These are phyloP conservation scores for Starmera dryadoides DNA, from an alignment of 805 yeast genomes.

Conservation along the genomic window DNA sequence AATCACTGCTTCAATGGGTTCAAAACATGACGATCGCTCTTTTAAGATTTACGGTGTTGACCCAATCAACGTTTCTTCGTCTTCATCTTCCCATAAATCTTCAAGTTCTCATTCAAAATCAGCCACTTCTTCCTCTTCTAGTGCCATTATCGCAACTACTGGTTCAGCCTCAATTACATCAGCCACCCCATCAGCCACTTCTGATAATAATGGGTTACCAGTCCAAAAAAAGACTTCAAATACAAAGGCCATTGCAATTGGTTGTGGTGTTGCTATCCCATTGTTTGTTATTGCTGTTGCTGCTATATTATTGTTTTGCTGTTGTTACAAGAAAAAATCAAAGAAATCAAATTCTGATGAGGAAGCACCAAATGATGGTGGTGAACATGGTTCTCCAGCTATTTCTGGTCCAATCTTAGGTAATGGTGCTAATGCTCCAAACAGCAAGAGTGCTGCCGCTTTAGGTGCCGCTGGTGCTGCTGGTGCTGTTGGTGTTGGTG, in stretches of 20 bases:
- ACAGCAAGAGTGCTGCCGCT: neutral
- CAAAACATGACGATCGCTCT: conserved; percentile 29
- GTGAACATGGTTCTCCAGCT: conserved; percentile 22
- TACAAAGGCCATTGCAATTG: conserved; percentile 69
- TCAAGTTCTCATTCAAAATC: conserved; percentile 3
- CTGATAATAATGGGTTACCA: conserved; percentile 19
- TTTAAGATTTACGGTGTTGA: conserved; percentile 51
- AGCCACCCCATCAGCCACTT: conserved; percentile 19
- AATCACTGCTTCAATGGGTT: conserved; percentile 31
- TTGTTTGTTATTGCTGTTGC: conserved; percentile 42
- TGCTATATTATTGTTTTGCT: conserved; percentile 40
- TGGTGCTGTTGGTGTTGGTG: conserved; percentile 13
- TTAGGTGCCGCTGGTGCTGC: neutral
- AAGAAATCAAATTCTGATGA: conserved; percentile 3
- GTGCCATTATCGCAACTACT: conserved; percentile 26
- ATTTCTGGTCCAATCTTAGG: conserved; percentile 33
- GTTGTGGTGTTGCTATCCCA: conserved; percentile 85
- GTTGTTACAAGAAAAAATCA: conserved; percentile 41
- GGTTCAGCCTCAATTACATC: conserved; percentile 20
- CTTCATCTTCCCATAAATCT: conserved; percentile 17
- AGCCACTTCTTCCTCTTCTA: conserved; percentile 3
- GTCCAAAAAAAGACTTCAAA: conserved; percentile 17
- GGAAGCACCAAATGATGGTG: neutral
- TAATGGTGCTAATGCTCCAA: conserved; percentile 28
- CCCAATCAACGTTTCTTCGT: conserved; percentile 17